These are phyloP conservation scores for Solanum phureja DNA, from an alignment of 257 asterid species.

Conservation along the genomic window DNA sequence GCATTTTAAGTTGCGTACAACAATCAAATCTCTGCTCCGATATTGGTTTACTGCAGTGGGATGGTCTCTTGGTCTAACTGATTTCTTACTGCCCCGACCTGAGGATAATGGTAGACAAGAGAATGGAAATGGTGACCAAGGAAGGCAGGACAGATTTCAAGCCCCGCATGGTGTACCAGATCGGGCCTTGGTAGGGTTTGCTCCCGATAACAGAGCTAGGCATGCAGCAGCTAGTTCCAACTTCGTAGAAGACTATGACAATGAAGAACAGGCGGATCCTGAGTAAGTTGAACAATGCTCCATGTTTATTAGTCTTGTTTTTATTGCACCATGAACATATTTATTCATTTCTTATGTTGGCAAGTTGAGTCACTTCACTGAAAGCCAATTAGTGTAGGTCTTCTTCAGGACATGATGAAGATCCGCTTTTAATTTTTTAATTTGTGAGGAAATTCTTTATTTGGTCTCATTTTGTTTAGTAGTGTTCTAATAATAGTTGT, in stretches of 20 bases:
- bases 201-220: constrained; percentile 50
- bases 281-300: constrained; percentile 50
- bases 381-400: neutral
- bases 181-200: constrained; percentile 30
- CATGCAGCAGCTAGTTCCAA: constrained; percentile 30
- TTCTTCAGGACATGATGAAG: neutral
- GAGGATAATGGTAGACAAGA: constrained; percentile 75
- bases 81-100: constrained; percentile 79
- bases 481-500: neutral
- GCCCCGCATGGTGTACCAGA: constrained; percentile 53
- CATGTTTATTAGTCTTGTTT: neutral
- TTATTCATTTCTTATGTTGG: neutral
- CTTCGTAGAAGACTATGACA: constrained; percentile 43
- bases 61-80: constrained; percentile 88
- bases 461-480: neutral
- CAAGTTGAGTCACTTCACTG: neutral
- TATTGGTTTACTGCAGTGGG: constrained; percentile 98
- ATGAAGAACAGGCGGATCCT: constrained; percentile 55
- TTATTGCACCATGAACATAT: neutral
- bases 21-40: constrained; percentile 81
- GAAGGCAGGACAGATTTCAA: constrained; percentile 62
- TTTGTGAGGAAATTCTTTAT: neutral
- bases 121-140: constrained; percentile 60
- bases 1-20: constrained; percentile 87
- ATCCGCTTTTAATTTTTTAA: neutral